These are phyloP conservation scores for Sclerotinia trifoliorum DNA, from an alignment of 2,329 filamentous ascomycete genomes.

Conservation along the genomic window DNA sequence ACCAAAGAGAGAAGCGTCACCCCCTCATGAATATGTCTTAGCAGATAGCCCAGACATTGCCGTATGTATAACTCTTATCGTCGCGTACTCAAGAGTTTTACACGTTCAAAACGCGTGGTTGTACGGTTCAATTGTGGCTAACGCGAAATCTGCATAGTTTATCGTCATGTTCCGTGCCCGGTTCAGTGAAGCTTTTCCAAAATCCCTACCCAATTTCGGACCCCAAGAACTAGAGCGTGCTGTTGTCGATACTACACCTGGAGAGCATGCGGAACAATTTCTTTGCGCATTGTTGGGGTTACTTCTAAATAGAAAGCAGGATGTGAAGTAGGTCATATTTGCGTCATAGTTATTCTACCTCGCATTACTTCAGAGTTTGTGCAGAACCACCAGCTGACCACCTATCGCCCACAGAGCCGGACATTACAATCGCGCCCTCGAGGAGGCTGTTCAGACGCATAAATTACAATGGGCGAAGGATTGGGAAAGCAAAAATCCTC, in stretches of 20 bases:
- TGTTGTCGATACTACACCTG: slow-evolving; percentile 72
- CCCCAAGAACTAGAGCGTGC: slow-evolving; percentile 94
- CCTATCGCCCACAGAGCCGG: slow-evolving; percentile 62
- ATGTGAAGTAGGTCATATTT: slow-evolving; percentile 77
- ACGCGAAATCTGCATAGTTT: slow-evolving; percentile 61
- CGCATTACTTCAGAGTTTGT: neutral
- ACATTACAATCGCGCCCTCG: slow-evolving; percentile 88
- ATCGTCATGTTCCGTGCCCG: slow-evolving; percentile 97
- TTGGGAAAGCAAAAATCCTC: slow-evolving; percentile 81
- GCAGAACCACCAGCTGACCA: slow-evolving; percentile 24
- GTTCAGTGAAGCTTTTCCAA: slow-evolving; percentile 85
- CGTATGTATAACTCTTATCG: slow-evolving; percentile 59
- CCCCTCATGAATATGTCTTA: slow-evolving; percentile 83
- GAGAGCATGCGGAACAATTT: slow-evolving; percentile 81
- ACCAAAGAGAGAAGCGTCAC: slow-evolving; percentile 80
- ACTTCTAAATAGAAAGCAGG: slow-evolving; percentile 94
- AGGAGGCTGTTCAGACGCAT: slow-evolving; percentile 85
- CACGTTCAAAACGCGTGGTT: slow-evolving; percentile 55
- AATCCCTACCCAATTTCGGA: slow-evolving; percentile 83
- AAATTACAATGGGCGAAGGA: slow-evolving; percentile 81
- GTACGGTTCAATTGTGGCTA: slow-evolving; percentile 37
- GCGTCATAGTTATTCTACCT: neutral
- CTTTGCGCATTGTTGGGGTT: slow-evolving; percentile 86
- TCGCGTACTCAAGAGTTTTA: slow-evolving; percentile 42
- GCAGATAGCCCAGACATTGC: slow-evolving; percentile 91